Percentiles rank a stretch among this genome's conserved stretches.
These are phyloP conservation scores for Tetrapisispora fleetii DNA, from an alignment of 805 yeast species.

Conservation along the genomic window DNA sequence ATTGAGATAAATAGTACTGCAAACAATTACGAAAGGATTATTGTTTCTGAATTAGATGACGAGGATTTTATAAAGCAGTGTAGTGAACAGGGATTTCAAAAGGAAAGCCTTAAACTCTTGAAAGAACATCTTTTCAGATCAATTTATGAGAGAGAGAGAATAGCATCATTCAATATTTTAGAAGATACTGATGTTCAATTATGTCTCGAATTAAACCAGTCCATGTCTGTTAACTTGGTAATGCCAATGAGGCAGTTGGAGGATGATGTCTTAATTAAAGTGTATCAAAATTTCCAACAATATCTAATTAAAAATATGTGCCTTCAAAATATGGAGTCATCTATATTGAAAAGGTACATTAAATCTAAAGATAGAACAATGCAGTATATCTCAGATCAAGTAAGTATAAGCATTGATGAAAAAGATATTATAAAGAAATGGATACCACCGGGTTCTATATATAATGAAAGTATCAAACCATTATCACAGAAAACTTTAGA, in stretches of 20 bases:
- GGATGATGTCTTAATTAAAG: neutral
- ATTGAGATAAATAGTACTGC: neutral
- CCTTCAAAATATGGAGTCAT: constrained; percentile 3
- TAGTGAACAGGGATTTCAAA: constrained; percentile 11
- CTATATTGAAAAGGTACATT: constrained; percentile 10
- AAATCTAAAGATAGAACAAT: constrained; percentile 27
- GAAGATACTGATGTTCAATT: no score
- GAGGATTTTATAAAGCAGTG: constrained; percentile 8
- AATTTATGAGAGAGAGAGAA: neutral
- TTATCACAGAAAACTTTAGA: neutral
- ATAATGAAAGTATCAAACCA: neutral
- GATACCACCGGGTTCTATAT: constrained; percentile 27
- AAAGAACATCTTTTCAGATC: neutral
- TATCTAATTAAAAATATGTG: neutral
- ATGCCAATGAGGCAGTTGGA: neutral
- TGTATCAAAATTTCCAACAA: neutral
- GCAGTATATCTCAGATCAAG: constrained; percentile 21
- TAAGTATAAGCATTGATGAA: constrained; percentile 18
- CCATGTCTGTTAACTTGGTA: neutral
- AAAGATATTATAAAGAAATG: constrained; percentile 19
- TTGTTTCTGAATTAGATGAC: neutral
- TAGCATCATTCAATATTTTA: no score
- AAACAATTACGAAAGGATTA: neutral
- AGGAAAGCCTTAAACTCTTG: neutral
- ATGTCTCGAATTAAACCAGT: no score